These are phyloP conservation scores for Marasmius fiardii DNA, from an alignment of 1,284 basidiomycete genomes.

Conservation along the genomic window DNA sequence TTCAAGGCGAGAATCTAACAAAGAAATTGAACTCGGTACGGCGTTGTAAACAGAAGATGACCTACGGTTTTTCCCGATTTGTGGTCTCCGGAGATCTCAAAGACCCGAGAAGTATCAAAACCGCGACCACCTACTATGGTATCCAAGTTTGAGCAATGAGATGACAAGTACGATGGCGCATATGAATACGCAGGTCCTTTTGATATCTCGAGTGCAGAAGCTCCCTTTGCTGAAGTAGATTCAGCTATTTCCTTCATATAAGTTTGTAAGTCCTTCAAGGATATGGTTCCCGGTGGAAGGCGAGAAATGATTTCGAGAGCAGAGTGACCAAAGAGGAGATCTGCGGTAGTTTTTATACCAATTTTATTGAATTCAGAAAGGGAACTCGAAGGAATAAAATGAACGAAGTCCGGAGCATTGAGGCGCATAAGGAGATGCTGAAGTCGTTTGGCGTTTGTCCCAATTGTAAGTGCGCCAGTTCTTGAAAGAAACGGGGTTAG, in stretches of 20 bases:
- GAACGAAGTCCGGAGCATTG: background rate
- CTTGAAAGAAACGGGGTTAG: no score
- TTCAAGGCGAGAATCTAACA: slow-evolving; percentile 56
- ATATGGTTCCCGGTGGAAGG: slow-evolving; percentile 44
- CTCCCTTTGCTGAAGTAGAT: slow-evolving; percentile 37
- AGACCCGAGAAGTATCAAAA: slow-evolving; percentile 43
- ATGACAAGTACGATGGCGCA: background rate
- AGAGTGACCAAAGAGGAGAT: slow-evolving; percentile 51
- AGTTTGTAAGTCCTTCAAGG: slow-evolving; percentile 44
- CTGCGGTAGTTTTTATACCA: slow-evolving; percentile 54
- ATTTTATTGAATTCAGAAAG: slow-evolving; percentile 27
- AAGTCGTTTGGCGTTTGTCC: background rate
- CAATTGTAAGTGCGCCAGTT: no score
- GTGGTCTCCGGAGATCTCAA: slow-evolving; percentile 64
- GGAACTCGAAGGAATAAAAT: background rate
- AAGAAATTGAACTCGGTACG: background rate
- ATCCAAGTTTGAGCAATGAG: slow-evolving; percentile 40
- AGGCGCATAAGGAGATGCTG: background rate
- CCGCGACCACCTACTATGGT: slow-evolving; percentile 36
- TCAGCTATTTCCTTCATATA: slow-evolving; percentile 36
- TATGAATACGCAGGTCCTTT: background rate
- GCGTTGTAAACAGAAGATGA: slow-evolving; percentile 5
- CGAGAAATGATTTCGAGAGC: slow-evolving; percentile 43
- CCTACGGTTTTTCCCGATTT: slow-evolving; percentile 66
- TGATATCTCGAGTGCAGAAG: slow-evolving; percentile 38